Percentiles rank a stretch among this genome's conserved stretches.
Evolutionary conservation across 306 rosid genomes (phyloP).

Genomic region (Fragaria ananassa): DNA sequence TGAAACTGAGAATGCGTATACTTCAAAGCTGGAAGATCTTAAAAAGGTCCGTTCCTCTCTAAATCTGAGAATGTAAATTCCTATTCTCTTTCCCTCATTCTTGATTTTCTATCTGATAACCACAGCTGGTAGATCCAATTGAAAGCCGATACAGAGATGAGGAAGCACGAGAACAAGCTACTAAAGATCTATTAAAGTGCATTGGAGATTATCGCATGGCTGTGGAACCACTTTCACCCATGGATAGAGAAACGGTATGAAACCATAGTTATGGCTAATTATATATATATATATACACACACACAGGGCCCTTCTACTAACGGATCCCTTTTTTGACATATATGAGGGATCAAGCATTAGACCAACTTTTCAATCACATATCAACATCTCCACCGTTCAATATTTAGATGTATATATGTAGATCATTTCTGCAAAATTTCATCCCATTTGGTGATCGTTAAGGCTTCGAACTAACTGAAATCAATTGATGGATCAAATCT

Average conservation of each 20-base stretch:
- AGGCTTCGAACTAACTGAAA: too few species aligned
- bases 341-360: too few species aligned
- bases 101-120: constrained; percentile 16
- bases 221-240: constrained; percentile 35
- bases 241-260: constrained; percentile 38
- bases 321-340: too few species aligned
- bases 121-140: constrained; percentile 69
- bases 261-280: neutral
- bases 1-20: constrained; percentile 67
- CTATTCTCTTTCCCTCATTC: constrained; percentile 20
- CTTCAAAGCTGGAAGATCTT: constrained; percentile 65
- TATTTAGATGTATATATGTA: too few species aligned
- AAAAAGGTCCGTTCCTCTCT: constrained; percentile 54
- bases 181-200: constrained; percentile 37
- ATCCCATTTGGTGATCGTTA: too few species aligned
- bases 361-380: too few species aligned
- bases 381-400: too few species aligned
- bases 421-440: too few species aligned
- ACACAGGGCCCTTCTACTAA: too few species aligned
- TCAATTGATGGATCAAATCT: too few species aligned
- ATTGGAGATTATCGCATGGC: constrained; percentile 37
- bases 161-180: constrained; percentile 65
- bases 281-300: too few species aligned
- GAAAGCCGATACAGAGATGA: constrained; percentile 63
- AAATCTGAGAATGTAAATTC: constrained; percentile 18